A percentile compares a stretch with the other conserved stretches of the same genome.
Conservation (phyloP, 176 grass and related monocot species). For the Puccinellia tenuiflora region DNA sequence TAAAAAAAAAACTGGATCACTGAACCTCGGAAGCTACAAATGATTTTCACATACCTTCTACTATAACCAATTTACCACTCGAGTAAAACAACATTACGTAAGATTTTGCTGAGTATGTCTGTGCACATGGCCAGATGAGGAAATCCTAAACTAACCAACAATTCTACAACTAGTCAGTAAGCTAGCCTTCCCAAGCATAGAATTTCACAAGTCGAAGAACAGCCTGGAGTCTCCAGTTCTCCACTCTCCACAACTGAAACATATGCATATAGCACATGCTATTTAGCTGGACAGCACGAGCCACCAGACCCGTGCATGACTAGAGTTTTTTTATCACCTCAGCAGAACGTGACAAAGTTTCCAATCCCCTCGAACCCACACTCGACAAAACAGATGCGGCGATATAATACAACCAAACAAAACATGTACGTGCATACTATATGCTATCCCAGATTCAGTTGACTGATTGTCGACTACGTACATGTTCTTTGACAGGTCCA, state of each 20-base stretch:
- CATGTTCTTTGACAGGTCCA: background rate
- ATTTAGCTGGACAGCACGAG: background rate
- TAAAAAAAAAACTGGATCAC: no score
- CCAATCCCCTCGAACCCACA: background rate
- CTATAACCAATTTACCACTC: no score
- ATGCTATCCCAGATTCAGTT: background rate
- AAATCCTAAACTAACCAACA: background rate
- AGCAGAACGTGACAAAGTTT: background rate
- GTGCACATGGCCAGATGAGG: background rate
- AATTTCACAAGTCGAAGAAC: background rate
- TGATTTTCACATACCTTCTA: no score
- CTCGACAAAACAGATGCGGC: no score
- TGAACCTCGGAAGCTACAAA: no score
- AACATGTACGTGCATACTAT: no score
- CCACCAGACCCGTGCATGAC: background rate
- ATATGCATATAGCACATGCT: no score
- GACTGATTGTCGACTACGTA: background rate
- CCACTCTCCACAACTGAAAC: background rate
- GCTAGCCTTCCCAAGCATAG: background rate
- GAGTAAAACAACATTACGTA: no score
- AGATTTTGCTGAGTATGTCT: no score
- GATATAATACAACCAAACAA: no score
- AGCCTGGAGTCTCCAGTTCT: background rate
- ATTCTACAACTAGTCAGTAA: background rate
- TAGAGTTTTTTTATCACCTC: background rate